Evolutionary conservation across 176 grass and related monocot genomes (phyloP), one percentile per base, ranked within the genome.

Genomic region (Triticum monococcum): DNA sequence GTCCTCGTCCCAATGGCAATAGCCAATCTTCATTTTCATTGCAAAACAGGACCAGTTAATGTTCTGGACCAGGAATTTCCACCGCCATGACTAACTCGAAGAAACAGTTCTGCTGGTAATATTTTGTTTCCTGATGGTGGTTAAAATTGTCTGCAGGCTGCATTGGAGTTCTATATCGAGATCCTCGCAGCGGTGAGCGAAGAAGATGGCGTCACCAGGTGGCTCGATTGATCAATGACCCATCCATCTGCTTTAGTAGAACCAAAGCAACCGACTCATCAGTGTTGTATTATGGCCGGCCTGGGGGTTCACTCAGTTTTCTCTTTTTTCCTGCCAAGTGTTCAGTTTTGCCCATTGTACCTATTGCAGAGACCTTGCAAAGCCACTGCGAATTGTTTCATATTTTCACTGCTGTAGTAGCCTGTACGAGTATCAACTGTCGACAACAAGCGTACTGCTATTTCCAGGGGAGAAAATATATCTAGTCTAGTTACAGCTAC

Each of bases 131-230:
- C 37, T 60, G 50, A 54, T 52, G 31, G 57, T 72, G 8, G 12
- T 66, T 63, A 8, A 36, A 12, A 32, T 78, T 86, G 72, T 66
- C 12, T 78, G 76, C 67, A 95, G 96, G 96, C 74, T 41, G 56
- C 81, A 77, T 84, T 98, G 84, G 93, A 95, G 69, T 67, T 95
- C 23, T 85, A 86, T 67, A 81, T 98, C 45, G 93, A 95, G 79
- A 88, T 95, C 70, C 90, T 98, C 9, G 93, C 93, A 46, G 90
- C 88, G 46, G 84, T 89, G 12, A 89, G 82, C 36, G 95, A 95
- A 79, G 95, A 97, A 85, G 96, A 98, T 66, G 96, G 96, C 13
- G 59, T 98, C 66, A 84, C 85, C 41, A 76, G 96, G 72, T 98
- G 96, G 93, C 91, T 98, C 8, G 89, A 92, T 84, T 94, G 54